Conservation (phyloP, 2,329 filamentous ascomycete genomes). For the Fulvia fulva region DNA sequence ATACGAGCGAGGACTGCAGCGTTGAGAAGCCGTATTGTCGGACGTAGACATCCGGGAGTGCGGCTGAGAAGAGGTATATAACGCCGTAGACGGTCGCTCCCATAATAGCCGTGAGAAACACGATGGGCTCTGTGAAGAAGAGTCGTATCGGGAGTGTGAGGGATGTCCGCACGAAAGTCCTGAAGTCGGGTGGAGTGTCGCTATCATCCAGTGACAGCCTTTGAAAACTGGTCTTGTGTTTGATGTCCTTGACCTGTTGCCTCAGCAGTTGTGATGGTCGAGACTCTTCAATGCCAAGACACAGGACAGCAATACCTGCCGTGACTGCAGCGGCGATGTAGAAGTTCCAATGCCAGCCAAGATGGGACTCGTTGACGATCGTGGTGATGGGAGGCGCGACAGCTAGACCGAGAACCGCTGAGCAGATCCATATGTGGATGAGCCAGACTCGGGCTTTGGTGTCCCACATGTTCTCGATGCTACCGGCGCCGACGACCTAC, state of each 20-base stretch:
- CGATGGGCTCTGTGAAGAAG: conserved; percentile 47
- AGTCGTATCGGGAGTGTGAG: conserved; percentile 41
- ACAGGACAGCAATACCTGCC: background rate
- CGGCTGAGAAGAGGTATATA: conserved; percentile 47
- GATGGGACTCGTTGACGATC: conserved; percentile 11
- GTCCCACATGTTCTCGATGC: conserved; percentile 4
- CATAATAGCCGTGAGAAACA: conserved; percentile 43
- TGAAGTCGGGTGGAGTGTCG: conserved; percentile 33
- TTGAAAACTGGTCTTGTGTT: conserved; percentile 25
- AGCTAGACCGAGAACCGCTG: conserved; percentile 42
- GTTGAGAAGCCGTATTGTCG: conserved; percentile 30
- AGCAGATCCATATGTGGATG: conserved; percentile 44
- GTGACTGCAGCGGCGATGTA: background rate
- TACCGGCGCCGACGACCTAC: background rate
- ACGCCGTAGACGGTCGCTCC: conserved; percentile 43
- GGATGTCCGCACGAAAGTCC: conserved; percentile 37
- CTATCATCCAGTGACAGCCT: conserved; percentile 37
- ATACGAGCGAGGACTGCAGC: conserved; percentile 47
- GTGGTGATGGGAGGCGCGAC: conserved; percentile 44
- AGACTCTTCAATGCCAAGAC: conserved; percentile 2
- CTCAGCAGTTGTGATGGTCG: conserved; percentile 41
- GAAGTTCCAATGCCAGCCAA: conserved; percentile 12
- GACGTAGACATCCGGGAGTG: conserved; percentile 40
- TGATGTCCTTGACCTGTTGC: conserved; percentile 32
- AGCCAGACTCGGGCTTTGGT: conserved; percentile 43